Conservation (phyloP, 1,284 basidiomycete genomes). For the Leccinum proximum region DNA sequence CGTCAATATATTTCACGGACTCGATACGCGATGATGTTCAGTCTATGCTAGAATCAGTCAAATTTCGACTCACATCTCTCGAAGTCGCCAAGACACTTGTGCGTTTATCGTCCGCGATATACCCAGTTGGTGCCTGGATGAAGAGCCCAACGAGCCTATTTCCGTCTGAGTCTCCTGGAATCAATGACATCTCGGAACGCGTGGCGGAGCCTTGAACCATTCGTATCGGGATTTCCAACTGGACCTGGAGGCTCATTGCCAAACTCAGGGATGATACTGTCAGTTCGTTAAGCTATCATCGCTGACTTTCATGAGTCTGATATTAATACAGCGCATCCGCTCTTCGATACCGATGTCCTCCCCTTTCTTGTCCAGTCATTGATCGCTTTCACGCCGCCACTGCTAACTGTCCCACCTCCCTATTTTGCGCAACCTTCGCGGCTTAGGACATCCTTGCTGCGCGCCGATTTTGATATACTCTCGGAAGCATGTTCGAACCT, state of each 20-base stretch:
- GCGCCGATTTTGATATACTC: conserved; percentile 68
- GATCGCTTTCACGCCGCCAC: conserved; percentile 53
- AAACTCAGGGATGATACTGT: conserved; percentile 61
- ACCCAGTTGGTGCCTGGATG: conserved; percentile 65
- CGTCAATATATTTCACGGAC: conserved; percentile 18
- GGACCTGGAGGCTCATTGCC: conserved; percentile 73
- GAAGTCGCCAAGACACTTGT: conserved; percentile 67
- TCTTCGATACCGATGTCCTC: conserved; percentile 59
- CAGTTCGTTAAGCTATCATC: conserved; percentile 20
- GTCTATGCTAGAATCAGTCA: conserved; percentile 58
- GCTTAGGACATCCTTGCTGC: conserved; percentile 49
- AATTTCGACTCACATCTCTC: conserved; percentile 59
- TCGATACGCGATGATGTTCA: conserved; percentile 3
- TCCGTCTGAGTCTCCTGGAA: conserved; percentile 17
- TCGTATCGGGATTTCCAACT: conserved; percentile 62
- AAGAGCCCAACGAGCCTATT: conserved; percentile 28
- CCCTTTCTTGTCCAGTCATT: conserved; percentile 61
- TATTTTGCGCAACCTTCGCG: conserved; percentile 41
- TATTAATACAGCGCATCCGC: conserved; percentile 40
- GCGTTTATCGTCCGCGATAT: conserved; percentile 64
- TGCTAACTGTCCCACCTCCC: conserved; percentile 35
- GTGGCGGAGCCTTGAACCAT: conserved; percentile 60
- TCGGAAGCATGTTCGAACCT: conserved; percentile 72
- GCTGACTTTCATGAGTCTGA: conserved; percentile 11
- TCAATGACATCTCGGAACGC: conserved; percentile 24